These are phyloP conservation scores for Phytopythium kandeliae DNA, from an alignment of 352 stramenopile genomes.

Conservation along the genomic window DNA sequence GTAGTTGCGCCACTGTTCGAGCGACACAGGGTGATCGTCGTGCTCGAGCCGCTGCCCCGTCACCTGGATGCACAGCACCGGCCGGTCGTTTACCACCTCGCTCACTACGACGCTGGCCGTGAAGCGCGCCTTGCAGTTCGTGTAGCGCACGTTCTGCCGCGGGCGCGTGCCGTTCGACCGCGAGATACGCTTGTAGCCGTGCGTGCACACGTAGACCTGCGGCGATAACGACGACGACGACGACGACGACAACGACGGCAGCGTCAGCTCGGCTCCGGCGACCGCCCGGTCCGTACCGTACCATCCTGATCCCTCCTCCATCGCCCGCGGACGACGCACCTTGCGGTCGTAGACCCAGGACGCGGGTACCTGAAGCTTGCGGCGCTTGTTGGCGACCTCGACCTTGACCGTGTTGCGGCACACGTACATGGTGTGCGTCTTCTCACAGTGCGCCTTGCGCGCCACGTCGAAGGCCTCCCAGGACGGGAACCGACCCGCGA, in stretches of 20 bases:
- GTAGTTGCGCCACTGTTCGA: constrained; percentile 74
- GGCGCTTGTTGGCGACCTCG: constrained; percentile 62
- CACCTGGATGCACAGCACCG: constrained; percentile 63
- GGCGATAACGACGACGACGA: no score
- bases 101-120: constrained; percentile 50
- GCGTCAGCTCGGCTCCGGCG: no score
- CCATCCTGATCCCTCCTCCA: no score
- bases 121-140: constrained; percentile 60
- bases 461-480: constrained; percentile 72
- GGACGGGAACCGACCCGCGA: constrained; percentile 64
- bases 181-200: constrained; percentile 65
- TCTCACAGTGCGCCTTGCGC: constrained; percentile 60
- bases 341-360: constrained; percentile 70
- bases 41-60: constrained; percentile 56
- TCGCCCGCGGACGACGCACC: no score
- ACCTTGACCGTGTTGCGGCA: constrained; percentile 77
- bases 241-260: no score
- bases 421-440: constrained; percentile 78
- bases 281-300: not conserved
- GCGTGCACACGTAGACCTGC: constrained; percentile 68
- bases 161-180: constrained; percentile 54
- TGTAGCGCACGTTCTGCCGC: constrained; percentile 64
- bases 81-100: constrained; percentile 40
- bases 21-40: constrained; percentile 52
- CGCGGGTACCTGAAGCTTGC: constrained; percentile 58